Evolutionary conservation across 345 rosid genomes (phyloP).

Genomic region (Gossypium stocksii): DNA sequence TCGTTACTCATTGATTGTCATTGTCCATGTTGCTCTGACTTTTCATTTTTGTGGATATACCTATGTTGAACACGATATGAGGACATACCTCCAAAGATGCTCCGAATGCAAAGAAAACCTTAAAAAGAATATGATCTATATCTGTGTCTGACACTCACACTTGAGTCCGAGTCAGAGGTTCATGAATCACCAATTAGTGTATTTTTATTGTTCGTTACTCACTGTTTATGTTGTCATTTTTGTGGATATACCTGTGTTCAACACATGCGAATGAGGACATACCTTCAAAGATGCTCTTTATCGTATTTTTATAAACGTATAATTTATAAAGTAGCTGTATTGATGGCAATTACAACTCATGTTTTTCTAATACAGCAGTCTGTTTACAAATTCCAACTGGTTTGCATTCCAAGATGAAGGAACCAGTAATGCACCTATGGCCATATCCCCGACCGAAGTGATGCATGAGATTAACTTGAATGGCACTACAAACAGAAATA

Average conservation of each 20-base stretch:
- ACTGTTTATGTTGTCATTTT: not conserved
- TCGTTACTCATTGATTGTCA: not conserved
- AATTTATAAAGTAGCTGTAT: not conserved
- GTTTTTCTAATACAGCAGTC: slow-evolving; percentile 42
- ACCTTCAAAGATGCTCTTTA: not conserved
- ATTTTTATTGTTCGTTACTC: not conserved
- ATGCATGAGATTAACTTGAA: slow-evolving; percentile 83
- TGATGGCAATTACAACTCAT: not conserved
- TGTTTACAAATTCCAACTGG: slow-evolving; percentile 96
- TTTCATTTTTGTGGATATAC: not conserved
- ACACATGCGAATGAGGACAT: not conserved
- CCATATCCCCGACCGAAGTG: slow-evolving; percentile 50
- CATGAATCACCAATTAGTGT: not conserved
- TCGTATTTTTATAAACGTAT: not conserved
- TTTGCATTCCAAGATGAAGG: slow-evolving; percentile 90
- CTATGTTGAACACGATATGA: not conserved
- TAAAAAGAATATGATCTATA: not conserved
- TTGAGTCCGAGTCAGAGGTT: not conserved
- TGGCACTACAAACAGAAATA: slow-evolving; percentile 50
- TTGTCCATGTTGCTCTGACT: not conserved
- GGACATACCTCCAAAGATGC: not conserved
- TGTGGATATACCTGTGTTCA: not conserved
- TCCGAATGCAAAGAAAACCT: not conserved
- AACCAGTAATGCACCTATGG: slow-evolving; percentile 43
- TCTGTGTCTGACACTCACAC: not conserved